Conservation (phyloP, 2,329 filamentous ascomycete species). For the Alternaria metachromatica region DNA sequence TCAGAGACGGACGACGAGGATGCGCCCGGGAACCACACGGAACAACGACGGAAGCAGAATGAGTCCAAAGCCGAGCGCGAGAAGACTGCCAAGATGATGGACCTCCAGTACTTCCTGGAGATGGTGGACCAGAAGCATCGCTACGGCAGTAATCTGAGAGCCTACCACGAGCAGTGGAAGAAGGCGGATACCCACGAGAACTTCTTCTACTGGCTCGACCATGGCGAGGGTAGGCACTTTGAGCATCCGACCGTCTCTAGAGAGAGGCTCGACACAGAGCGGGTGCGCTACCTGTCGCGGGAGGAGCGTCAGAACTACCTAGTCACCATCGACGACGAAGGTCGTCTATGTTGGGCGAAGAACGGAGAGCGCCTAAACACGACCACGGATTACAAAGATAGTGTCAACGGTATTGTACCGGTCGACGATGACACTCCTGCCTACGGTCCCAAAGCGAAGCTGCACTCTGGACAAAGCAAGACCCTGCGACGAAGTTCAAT, state of each 20-base stretch:
- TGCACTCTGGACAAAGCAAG: conserved; percentile 34
- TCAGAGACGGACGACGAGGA: conserved; percentile 55
- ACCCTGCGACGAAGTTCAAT: conserved; percentile 27
- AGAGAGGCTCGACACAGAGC: conserved; percentile 75
- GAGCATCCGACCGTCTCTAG: conserved; percentile 76
- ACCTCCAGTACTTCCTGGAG: conserved; percentile 81
- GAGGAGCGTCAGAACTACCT: conserved; percentile 85
- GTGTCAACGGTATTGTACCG: conserved; percentile 67
- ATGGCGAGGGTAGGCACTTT: conserved; percentile 74
- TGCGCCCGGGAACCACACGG: conserved; percentile 41
- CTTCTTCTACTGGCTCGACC: conserved; percentile 93
- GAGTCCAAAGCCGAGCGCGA: conserved; percentile 65
- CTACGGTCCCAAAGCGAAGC: conserved; percentile 42
- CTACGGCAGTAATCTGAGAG: conserved; percentile 81
- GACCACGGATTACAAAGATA: conserved; percentile 76
- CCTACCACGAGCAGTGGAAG: conserved; percentile 87
- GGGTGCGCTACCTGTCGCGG: conserved; percentile 80
- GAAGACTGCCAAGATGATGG: conserved; percentile 78
- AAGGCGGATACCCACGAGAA: conserved; percentile 78
- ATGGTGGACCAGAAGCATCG: conserved; percentile 89
- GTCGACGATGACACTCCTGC: conserved; percentile 52
- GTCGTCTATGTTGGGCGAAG: conserved; percentile 85
- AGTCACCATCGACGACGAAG: conserved; percentile 75
- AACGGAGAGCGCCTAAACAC: conserved; percentile 81
- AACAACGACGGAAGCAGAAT: conserved; percentile 48